Evolutionary conservation across 2,329 filamentous ascomycete species (phyloP), one percentile per base, ranked within the genome.

Genomic region (Aureobasidium leucospermi): DNA sequence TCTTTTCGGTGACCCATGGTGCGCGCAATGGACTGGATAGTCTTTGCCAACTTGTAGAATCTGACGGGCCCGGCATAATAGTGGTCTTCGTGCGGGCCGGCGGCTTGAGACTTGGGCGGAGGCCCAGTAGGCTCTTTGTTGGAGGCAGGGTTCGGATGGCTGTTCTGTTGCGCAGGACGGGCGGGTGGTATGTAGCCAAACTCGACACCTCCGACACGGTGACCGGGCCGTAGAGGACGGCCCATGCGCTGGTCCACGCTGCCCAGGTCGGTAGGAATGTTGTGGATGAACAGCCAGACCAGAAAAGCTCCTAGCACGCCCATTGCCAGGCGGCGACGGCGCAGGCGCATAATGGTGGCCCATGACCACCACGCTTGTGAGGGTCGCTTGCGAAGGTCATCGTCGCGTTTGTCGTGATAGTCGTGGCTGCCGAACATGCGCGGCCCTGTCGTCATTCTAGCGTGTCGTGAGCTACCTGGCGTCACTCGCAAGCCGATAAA

Each of bases 21-120:
- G 19, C 73, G 76, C 7, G 77, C 70, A 45, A 87, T 82, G 11
- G 76, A 79, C 43, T 85, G 81, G 42, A 96, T 75, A 3, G 86
- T 85, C 16, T 72, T 68, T 0, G 81, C 82, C 43, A 96, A 79
- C 10, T 82, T 73, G 65, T 81, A 82, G 68, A 90, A 92, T 66
- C 78, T 83, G 65, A 95, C 79, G 1, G 82, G 82, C 0, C 89
- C 91, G 63, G 86, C 83, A 71, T 87, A 93, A 53, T 79, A 79
- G 62, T 78, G 73, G 59, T 71, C 69, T 48, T 70, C 61, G 55
- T 63, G 62, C 61, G n/a, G 63, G 19, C 65, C 64, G 29, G 10
- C 10, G 16, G 47, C 9, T 16, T 59, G 45, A 16, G 38, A 13
- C 52, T 56, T 47, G 8, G 55, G 56, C 15, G 63, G 63, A 31